Evolutionary conservation across 306 rosid species (phyloP).

Genomic region (Oemleria cerasiformis): DNA sequence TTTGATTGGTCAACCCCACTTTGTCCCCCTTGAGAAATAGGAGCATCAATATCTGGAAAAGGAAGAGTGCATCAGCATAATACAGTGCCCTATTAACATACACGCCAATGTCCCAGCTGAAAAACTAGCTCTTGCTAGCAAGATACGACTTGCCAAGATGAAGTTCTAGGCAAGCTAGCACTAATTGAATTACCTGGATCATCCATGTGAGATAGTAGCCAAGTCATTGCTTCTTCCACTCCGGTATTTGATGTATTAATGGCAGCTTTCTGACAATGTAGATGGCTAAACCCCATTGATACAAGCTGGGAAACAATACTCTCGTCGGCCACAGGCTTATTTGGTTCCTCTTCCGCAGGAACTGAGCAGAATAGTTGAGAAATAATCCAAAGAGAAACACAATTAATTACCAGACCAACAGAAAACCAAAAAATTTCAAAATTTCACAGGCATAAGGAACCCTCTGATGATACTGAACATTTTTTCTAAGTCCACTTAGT

Average conservation of each 20-base stretch:
- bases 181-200: constrained; percentile 59
- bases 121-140: constrained; percentile 10
- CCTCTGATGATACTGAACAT: background rate
- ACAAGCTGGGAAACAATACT: constrained; percentile 83
- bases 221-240: constrained; percentile 97
- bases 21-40: constrained; percentile 53
- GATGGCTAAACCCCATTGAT: constrained; percentile 84
- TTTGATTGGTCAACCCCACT: constrained; percentile 66
- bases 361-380: constrained; percentile 29
- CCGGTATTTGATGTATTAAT: constrained; percentile 79
- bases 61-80: constrained; percentile 19
- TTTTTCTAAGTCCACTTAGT: background rate
- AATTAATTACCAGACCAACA: background rate
- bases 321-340: constrained; percentile 46
- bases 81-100: constrained; percentile 7
- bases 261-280: constrained; percentile 93
- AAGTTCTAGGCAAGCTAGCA: constrained; percentile 11
- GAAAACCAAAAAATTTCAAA: background rate
- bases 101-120: background rate
- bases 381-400: background rate
- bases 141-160: constrained; percentile 2
- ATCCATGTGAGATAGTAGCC: constrained; percentile 93
- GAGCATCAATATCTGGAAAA: constrained; percentile 62
- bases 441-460: background rate
- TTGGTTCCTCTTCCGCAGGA: constrained; percentile 46